Evolutionary conservation across 805 yeast species (phyloP), one percentile per base, ranked within the genome.

Genomic region (Blastobotrys terrestris): DNA sequence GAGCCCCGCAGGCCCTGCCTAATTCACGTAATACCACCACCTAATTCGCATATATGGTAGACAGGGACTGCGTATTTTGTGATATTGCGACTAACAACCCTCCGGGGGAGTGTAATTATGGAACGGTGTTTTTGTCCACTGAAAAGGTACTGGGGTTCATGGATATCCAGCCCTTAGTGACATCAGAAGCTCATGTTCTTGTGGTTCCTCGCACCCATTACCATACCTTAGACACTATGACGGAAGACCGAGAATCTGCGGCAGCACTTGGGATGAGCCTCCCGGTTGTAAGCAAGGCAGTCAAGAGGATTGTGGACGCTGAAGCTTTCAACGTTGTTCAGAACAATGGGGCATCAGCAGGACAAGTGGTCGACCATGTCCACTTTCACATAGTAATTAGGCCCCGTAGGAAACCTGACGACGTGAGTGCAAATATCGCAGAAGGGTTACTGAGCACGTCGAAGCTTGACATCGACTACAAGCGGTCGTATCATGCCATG

Each of bases 361-460:
- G 98, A 1, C 98, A 92, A 66, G 80, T 89, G 6, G 84, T 92
- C 1, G 95, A 95, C 8, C 98, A 92, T 67, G 75, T 92, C n/a
- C 98, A 92, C 64, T 84, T 94, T 15, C 98, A 92, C 64, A 66
- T 92, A 18, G 86, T 92, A 15, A 95, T 97, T 11, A 74, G 98
- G 46, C 56, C 58, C 39, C 46, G 51, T 1, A 18, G 49, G 3
- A 46, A 16, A 26, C 39, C 43, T 43, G 15, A 40, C 46, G 46
- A 49, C 40, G 40, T 31, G 8, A 20, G 42, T 21, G 52, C 47
- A 14, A 42, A 41, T 3, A 45, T 50, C 3, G 35, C 35, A 5
- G 35, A 26, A 6, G 35, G 35, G 11, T 11, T 26, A 11, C 35
- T 26, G 11, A 26, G 35, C 35, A 26, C 35, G 8, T 5, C 35